Base-by-base conservation (phyloP, 768 basidiomycete genomes). In the Holtermanniella nyarrowii region DNA sequence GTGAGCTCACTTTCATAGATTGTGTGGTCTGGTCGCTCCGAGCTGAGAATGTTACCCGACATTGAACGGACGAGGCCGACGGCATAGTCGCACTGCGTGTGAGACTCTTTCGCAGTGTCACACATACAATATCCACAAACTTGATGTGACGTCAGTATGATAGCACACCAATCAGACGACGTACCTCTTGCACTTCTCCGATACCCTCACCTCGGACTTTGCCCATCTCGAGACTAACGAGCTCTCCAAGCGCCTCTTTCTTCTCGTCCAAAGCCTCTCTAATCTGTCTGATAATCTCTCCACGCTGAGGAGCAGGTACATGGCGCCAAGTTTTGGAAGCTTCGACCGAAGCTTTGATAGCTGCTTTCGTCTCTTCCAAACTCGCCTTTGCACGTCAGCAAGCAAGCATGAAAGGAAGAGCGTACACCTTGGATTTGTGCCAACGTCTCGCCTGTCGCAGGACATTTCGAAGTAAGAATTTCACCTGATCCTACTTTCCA, bases 31-130 rank as follows among this genome's bases (percentile, higher is more conserved):
- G 85, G 84, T 58, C 90, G 77, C 71, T 95, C 90, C 49, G 88
- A 90, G 27, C 84, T 81, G 52, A 95, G 77, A 12, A 93, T 80
- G 48, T 82, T 78, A 26, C 90, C 90, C 56, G 88, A 88, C 86
- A 93, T 91, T 82, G 88, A 89, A 59, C 89, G 79, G 14, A 88
- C 91, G 40, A 95, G 74, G 13, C 90, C 90, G 18, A 88, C 82
- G n/a, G 81, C 90, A 72, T 89, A 93, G 71, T 95, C 90, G 59
- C 88, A 91, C 89, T 91, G 49, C 12, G n/a, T 45, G 41, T 56
- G 21, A 50, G 52, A 13, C 39, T 39, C 42, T 22, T 12, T 31
- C 39, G 23, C 25, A 41, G n/a, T 5, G 55, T 40, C 10, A 44
- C 40, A 76, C 85, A 66, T 68, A 95, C 88, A 57, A 93, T 88